Percentiles rank a stretch among this genome's conserved stretches.
These are phyloP conservation scores for Parasarocladium wereldwijsianum DNA, from an alignment of 2,329 filamentous ascomycete genomes.

Conservation along the genomic window DNA sequence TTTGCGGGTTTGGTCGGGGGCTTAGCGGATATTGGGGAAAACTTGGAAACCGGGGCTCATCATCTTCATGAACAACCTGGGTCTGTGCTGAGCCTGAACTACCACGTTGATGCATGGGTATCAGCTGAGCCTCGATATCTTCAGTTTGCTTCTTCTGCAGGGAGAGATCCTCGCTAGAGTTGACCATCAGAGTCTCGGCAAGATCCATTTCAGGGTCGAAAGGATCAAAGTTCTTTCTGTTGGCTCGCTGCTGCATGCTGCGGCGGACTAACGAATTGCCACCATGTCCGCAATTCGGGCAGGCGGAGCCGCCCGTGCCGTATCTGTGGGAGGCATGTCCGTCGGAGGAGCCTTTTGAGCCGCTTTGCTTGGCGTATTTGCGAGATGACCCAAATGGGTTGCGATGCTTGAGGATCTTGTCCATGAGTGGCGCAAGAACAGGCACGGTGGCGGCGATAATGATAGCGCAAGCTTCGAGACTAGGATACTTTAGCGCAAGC, in stretches of 20 bases:
- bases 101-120: background rate
- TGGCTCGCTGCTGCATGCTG: background rate
- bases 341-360: slow-evolving; percentile 1
- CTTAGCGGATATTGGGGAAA: no score
- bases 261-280: no score
- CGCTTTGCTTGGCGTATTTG: background rate
- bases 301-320: background rate
- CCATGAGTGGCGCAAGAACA: slow-evolving; percentile 4
- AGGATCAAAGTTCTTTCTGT: background rate
- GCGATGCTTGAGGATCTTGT: background rate
- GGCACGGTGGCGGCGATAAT: slow-evolving; percentile 6
- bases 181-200: background rate
- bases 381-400: slow-evolving; percentile 1
- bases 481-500: background rate
- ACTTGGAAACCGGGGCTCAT: background rate
- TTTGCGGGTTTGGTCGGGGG: no score
- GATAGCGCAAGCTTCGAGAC: slow-evolving; percentile 4
- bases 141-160: background rate
- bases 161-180: background rate
- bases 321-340: no score
- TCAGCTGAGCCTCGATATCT: background rate
- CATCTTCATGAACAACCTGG: slow-evolving; percentile 1
- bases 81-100: background rate
- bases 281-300: no score
- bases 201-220: slow-evolving; percentile 3